Evolutionary conservation across 1,139 yeast species (phyloP).

Genomic region (Pichia sp.): DNA sequence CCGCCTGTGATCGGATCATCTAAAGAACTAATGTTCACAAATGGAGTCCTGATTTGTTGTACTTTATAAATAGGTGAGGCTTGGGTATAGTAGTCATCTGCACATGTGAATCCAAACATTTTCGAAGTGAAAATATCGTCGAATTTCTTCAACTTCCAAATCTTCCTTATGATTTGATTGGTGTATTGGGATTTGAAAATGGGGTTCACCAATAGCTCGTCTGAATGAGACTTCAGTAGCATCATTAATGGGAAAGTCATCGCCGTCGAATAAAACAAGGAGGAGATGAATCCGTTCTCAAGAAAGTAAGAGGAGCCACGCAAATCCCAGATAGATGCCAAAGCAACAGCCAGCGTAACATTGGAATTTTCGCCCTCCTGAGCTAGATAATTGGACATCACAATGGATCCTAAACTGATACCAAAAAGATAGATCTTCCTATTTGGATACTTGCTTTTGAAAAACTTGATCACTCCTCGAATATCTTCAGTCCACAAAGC

Average conservation of each 20-base stretch:
- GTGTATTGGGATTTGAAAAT: slow-evolving; percentile 32
- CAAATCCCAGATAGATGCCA: slow-evolving; percentile 87
- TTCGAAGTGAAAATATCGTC: slow-evolving; percentile 72
- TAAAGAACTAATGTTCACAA: slow-evolving; percentile 59
- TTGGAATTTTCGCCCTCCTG: slow-evolving; percentile 54
- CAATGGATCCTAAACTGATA: slow-evolving; percentile 83
- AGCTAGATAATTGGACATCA: slow-evolving; percentile 75
- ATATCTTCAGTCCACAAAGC: slow-evolving; percentile 75
- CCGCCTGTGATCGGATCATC: slow-evolving; percentile 84
- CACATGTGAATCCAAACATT: slow-evolving; percentile 65
- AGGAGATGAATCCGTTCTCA: slow-evolving; percentile 53
- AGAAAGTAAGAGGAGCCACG: slow-evolving; percentile 51
- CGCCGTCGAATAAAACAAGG: slow-evolving; percentile 56
- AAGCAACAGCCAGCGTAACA: slow-evolving; percentile 60
- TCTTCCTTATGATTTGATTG: slow-evolving; percentile 15
- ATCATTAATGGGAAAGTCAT: slow-evolving; percentile 64
- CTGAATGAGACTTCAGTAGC: slow-evolving; percentile 57
- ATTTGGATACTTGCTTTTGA: slow-evolving; percentile 57
- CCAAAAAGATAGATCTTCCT: slow-evolving; percentile 77
- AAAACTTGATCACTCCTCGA: slow-evolving; percentile 48
- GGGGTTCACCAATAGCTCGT: slow-evolving; percentile 44
- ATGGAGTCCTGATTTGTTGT: slow-evolving; percentile 57
- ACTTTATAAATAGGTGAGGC: slow-evolving; percentile 63
- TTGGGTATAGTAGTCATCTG: slow-evolving; percentile 65
- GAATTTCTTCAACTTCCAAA: slow-evolving; percentile 48